Base-by-base conservation (phyloP, 2,329 filamentous ascomycete genomes). In the Nothophoma quercina region DNA sequence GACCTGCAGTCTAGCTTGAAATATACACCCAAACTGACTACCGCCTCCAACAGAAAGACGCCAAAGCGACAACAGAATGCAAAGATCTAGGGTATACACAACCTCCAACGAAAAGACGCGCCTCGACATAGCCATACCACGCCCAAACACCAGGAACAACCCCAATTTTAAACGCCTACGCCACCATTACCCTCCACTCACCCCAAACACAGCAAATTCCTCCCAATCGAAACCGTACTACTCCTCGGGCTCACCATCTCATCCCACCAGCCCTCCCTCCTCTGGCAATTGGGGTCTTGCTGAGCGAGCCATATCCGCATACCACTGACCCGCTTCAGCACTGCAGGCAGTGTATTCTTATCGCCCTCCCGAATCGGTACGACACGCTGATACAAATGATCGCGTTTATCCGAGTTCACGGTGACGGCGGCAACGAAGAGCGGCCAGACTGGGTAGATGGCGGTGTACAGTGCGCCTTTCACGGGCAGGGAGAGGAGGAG, bases 351-450 rank as follows among this genome's bases (percentile, higher is more conserved):
- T 1, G 67, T 70, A 39, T 67, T 70, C 53, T 67, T 71, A 32
- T 71, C 69, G 22, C 68, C 67, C 25, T 72, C 68, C 13, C 67
- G 60, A 18, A 70, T 69, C 0, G 68, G 64, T 4, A 68, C 68
- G 4, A 69, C 68, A 15, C 63, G 64, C 28, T 69, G 66, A 50
- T 69, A 72, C 13, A 72, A 52, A 33, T 51, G 51, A 35, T 71
- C 68, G 15, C 69, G 66, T 45, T 66, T 70, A 10, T 71, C 69
- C 4, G 65, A 60, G 43, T 65, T 67, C n/a, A 60, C 58, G 5
- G 68, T 71, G 5, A 72, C 65, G 9, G 67, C 64, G 18, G 69
- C 68, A n/a, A 71, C 40, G 48, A 71, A 72, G 9, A 72, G 49
- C 12, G 68, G 68, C 69, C 68, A 72, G 3, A 70, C 55, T 5